Base-by-base conservation (phyloP, 2,329 filamentous ascomycete species). In the Trichoderma sp. region DNA sequence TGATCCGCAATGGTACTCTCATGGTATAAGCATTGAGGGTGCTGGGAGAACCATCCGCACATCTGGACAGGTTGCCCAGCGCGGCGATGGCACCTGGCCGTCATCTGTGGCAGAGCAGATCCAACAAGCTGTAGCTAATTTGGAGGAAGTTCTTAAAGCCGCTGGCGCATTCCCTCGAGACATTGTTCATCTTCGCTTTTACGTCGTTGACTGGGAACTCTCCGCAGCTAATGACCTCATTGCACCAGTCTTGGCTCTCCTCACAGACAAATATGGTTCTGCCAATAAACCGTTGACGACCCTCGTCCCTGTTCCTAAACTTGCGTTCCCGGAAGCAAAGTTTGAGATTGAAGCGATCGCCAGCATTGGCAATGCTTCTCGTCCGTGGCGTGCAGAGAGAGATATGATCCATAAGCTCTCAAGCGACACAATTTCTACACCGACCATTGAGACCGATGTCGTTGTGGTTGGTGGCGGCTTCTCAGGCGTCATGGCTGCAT, bases 391-490 rank as follows among this genome's bases (percentile, higher is more conserved):
- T 43, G 36, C 36, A 43, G 36, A 43, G 13, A 43, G 36, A 43
- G 36, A 43, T 4, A 43, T 43, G 36, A 43, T 43, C 15, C 36
- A 43, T 15, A 43, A 43, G 36, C 36, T 43, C 36, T 43, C 36
- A 15, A 43, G 36, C 1, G 36, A 3, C 13, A 3, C 36, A 43
- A 43, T 43, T 43, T 43, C 36, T 43, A 8, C 15, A 7, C 36
- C 36, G 6, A 43, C 36, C 13, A 8, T 43, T 43, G 36, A 43
- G 36, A 43, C 36, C 36, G 36, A 43, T 17, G 36, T 43, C 36
- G 36, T 43, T 17, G 76, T 87, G 12, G 75, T 87, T 20, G 85
- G 85, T 3, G 85, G 83, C 0, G 85, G 85, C 6, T 76, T 84
- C 15, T 78, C 78, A 17, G 82, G 80, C 17, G 79, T 83, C 15